Conservation (phyloP, 495 filamentous ascomycete genomes). For the Tuber melanosporum region DNA sequence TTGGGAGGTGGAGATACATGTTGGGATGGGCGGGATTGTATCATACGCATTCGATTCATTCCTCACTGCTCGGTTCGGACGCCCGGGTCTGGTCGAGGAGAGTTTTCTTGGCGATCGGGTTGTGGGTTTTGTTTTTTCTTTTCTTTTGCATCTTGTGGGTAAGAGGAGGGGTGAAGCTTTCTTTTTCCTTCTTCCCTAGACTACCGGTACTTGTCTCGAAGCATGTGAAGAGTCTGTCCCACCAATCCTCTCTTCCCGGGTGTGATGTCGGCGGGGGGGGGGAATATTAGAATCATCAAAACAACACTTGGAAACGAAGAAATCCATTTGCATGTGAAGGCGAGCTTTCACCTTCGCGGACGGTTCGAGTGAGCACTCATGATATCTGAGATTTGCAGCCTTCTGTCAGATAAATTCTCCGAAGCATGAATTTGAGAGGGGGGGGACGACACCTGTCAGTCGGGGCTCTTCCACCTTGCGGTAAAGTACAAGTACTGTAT, state of each 20-base stretch:
- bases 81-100: neutral
- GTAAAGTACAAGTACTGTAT: neutral
- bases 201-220: neutral
- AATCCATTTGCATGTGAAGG: neutral
- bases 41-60: neutral
- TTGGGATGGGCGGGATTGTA: neutral
- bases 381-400: neutral
- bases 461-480: neutral
- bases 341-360: neutral
- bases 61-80: neutral
- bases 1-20: neutral
- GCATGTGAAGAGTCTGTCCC: neutral
- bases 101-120: neutral
- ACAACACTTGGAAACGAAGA: neutral
- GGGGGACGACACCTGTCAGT: neutral
- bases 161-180: neutral
- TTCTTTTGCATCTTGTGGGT: neutral
- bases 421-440: neutral
- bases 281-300: no score
- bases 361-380: neutral
- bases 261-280: no score
- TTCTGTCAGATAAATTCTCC: neutral
- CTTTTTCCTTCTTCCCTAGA: neutral
- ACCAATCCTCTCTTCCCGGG: no score
- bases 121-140: neutral